phyloP scores from a whole-genome alignment of 352 stramenopile species.

The Globisporangium recalcitrans region DNA sequence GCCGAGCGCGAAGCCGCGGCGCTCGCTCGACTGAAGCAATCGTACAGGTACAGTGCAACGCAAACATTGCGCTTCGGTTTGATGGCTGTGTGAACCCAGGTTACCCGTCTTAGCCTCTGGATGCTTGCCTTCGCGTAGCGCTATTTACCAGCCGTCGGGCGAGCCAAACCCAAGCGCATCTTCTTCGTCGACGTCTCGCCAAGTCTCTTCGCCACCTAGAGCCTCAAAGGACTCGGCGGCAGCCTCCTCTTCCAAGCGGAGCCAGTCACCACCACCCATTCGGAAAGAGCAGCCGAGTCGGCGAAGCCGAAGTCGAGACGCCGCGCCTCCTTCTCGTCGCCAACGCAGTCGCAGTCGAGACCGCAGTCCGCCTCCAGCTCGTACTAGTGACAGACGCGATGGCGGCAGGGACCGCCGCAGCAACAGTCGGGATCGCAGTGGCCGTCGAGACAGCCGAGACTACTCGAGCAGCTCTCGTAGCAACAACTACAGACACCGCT shows the following conservation, averaged over 20 bases:
- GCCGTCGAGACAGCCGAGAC: slow-evolving; percentile 18
- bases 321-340: background rate
- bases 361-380: slow-evolving; percentile 17
- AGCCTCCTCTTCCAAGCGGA: slow-evolving; percentile 13
- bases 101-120: background rate
- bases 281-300: slow-evolving; percentile 22
- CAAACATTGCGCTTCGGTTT: background rate
- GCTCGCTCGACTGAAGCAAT: slow-evolving; percentile 71
- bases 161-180: background rate
- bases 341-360: slow-evolving; percentile 23
- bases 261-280: slow-evolving; percentile 11
- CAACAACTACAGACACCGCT: slow-evolving; percentile 5
- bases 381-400: background rate
- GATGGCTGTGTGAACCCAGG: background rate
- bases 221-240: background rate
- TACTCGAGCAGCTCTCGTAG: slow-evolving; percentile 1
- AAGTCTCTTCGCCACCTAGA: background rate
- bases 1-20: slow-evolving; percentile 77
- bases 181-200: background rate
- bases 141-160: slow-evolving; percentile 36
- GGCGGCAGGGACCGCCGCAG: slow-evolving; percentile 14
- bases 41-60: slow-evolving; percentile 48
- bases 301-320: slow-evolving; percentile 22
- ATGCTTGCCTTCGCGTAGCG: slow-evolving; percentile 18
- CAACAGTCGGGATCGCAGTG: slow-evolving; percentile 21